Percentiles rank a stretch among this genome's conserved stretches.
These are phyloP conservation scores for Coniferiporia sulphurascens DNA, from an alignment of 1,284 basidiomycete genomes.

Conservation along the genomic window DNA sequence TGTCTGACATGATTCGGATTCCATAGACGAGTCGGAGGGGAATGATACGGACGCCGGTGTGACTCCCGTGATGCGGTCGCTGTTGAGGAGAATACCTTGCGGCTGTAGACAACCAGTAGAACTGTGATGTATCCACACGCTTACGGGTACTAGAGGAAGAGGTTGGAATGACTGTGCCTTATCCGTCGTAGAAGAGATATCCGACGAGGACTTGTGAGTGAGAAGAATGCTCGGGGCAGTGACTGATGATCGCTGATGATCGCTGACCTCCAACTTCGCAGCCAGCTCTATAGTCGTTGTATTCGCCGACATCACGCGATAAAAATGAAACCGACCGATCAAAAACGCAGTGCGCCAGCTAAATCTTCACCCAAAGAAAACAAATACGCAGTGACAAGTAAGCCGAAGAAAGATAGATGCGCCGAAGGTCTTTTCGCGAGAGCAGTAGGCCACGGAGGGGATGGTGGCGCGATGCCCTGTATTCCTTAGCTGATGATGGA, in stretches of 20 bases:
- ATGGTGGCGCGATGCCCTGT: no score
- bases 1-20: background rate
- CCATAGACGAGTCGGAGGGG: background rate
- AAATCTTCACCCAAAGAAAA: background rate
- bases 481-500: no score
- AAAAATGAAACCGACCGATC: background rate
- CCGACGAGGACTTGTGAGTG: background rate
- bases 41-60: background rate
- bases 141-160: background rate
- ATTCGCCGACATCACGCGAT: background rate
- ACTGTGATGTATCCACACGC: background rate
- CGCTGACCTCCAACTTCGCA: background rate
- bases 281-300: background rate
- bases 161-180: background rate
- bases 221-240: background rate
- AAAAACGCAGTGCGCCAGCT: background rate
- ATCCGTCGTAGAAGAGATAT: background rate
- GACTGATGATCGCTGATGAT: background rate
- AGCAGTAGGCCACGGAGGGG: no score
- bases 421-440: no score
- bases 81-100: conserved; percentile 7
- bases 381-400: no score
- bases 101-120: conserved; percentile 3
- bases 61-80: background rate
- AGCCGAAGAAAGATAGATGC: no score